Evolutionary conservation across 176 grass and related monocot genomes (phyloP).

Genomic region (Olyra latifolia): DNA sequence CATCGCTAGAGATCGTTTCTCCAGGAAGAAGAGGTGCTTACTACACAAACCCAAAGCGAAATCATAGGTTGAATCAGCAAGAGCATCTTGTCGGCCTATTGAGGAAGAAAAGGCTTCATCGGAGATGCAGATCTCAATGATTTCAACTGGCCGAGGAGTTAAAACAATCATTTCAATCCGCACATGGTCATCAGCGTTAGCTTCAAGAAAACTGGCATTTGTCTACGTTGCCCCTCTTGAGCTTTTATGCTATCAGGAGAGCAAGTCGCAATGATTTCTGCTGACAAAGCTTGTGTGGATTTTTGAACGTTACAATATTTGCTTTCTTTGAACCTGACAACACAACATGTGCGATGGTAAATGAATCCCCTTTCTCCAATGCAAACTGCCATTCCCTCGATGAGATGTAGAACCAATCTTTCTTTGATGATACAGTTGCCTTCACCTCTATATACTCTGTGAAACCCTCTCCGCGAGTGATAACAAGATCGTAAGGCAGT

Average conservation of each 20-base stretch:
- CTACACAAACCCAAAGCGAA: neutral
- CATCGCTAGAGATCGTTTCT: neutral
- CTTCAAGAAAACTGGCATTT: neutral
- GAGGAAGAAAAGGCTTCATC: neutral
- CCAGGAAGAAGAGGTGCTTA: neutral
- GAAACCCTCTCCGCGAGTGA: slow-evolving; percentile 30
- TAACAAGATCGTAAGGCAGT: slow-evolving; percentile 77
- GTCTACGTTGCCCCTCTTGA: neutral
- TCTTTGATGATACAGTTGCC: slow-evolving; percentile 61
- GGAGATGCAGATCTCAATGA: neutral
- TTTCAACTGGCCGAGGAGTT: neutral
- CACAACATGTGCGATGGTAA: slow-evolving; percentile 72
- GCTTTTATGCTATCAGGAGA: slow-evolving; percentile 48
- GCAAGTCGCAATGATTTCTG: slow-evolving; percentile 60
- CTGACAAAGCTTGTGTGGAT: slow-evolving; percentile 62
- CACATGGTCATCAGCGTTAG: neutral
- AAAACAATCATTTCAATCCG: neutral
- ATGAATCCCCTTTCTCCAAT: slow-evolving; percentile 59
- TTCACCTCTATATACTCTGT: slow-evolving; percentile 94
- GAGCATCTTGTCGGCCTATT: neutral
- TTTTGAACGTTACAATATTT: slow-evolving; percentile 61
- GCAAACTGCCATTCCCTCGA: slow-evolving; percentile 91
- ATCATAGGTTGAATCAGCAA: neutral
- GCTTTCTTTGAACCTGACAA: slow-evolving; percentile 49
- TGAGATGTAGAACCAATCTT: slow-evolving; percentile 80